A percentile compares a stretch with the other conserved stretches of the same genome.
These are phyloP conservation scores for Xylaria sp. DNA, from an alignment of 2,329 filamentous ascomycete genomes.

Conservation along the genomic window DNA sequence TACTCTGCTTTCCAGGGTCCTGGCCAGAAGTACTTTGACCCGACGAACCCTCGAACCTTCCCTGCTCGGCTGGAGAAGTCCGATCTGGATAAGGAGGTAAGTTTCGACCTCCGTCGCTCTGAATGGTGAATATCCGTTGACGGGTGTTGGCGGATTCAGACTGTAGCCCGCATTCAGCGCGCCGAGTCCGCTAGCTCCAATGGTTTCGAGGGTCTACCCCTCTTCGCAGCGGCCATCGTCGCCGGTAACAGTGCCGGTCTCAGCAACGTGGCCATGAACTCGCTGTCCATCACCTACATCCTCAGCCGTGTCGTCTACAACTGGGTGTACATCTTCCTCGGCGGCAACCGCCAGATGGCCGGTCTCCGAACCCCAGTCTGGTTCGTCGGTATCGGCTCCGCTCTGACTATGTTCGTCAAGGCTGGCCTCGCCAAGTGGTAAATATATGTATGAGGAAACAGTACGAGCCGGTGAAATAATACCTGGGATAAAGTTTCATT, in stretches of 20 bases:
- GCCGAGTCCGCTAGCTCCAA: conserved; percentile 46
- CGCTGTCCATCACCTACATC: conserved; percentile 42
- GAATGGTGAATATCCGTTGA: neutral
- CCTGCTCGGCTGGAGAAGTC: conserved; percentile 40
- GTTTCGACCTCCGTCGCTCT: conserved; percentile 4
- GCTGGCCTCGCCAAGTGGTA: conserved; percentile 40
- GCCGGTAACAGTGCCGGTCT: conserved; percentile 45
- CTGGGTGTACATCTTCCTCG: conserved; percentile 46
- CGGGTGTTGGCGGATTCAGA: conserved; percentile 26
- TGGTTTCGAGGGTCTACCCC: conserved; percentile 47
- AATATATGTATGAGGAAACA: conserved; percentile 6
- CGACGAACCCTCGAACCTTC: conserved; percentile 44
- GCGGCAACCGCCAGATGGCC: conserved; percentile 41
- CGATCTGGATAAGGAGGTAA: conserved; percentile 46
- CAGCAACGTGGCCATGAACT: conserved; percentile 39
- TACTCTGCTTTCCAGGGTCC: conserved; percentile 48
- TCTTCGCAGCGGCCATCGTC: conserved; percentile 47
- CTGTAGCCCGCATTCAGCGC: conserved; percentile 41
- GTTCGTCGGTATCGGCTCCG: conserved; percentile 34
- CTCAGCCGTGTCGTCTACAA: conserved; percentile 44
- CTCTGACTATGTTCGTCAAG: conserved; percentile 44
- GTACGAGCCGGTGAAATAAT: conserved; percentile 6
- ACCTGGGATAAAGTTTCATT: neutral
- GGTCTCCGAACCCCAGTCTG: conserved; percentile 42
- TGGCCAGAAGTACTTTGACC: conserved; percentile 46